phyloP scores from a whole-genome alignment of 2,329 filamentous ascomycete genomes.

The Geosmithia putterillii region DNA sequence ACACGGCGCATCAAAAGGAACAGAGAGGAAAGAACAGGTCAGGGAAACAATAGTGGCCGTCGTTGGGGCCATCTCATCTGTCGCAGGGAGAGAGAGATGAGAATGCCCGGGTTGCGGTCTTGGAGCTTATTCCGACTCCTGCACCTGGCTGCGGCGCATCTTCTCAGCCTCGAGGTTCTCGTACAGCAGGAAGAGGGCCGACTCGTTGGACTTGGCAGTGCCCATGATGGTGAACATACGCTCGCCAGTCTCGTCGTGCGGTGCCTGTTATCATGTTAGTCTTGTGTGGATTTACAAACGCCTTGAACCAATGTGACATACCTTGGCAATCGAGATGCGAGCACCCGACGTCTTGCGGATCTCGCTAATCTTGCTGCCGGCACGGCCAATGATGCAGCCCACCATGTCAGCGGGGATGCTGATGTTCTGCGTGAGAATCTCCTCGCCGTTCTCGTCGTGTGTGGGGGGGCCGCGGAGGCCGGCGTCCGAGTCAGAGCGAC shows the following conservation, averaged over 20 bases:
- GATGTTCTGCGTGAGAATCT: slow-evolving; percentile 98
- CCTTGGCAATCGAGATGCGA: slow-evolving; percentile 94
- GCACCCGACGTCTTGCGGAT: slow-evolving; percentile 95
- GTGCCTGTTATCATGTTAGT: slow-evolving; percentile 39
- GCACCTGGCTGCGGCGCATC: slow-evolving; percentile 84
- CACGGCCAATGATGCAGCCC: slow-evolving; percentile 95
- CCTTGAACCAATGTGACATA: slow-evolving; percentile 14
- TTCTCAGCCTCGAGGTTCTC: slow-evolving; percentile 99
- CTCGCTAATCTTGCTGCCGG: slow-evolving; percentile 94
- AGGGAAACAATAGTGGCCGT: not conserved
- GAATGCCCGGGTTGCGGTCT: not conserved
- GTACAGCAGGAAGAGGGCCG: slow-evolving; percentile 88
- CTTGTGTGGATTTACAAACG: not conserved
- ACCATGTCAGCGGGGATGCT: slow-evolving; percentile 99
- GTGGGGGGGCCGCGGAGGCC: slow-evolving; percentile 71
- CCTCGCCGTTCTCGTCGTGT: slow-evolving; percentile 91
- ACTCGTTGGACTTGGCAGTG: slow-evolving; percentile 85
- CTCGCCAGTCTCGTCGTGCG: slow-evolving; percentile 94
- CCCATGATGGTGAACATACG: slow-evolving; percentile 99
- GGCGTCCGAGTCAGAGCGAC: slow-evolving; percentile 75
- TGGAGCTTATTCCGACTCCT: slow-evolving; percentile 33
- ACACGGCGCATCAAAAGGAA: not conserved
- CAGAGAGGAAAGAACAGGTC: not conserved
- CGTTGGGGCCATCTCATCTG: not conserved
- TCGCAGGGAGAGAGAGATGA: not conserved